Base-by-base conservation (phyloP, 2,329 filamentous ascomycete species). In the Geoglossum cookeanum region DNA sequence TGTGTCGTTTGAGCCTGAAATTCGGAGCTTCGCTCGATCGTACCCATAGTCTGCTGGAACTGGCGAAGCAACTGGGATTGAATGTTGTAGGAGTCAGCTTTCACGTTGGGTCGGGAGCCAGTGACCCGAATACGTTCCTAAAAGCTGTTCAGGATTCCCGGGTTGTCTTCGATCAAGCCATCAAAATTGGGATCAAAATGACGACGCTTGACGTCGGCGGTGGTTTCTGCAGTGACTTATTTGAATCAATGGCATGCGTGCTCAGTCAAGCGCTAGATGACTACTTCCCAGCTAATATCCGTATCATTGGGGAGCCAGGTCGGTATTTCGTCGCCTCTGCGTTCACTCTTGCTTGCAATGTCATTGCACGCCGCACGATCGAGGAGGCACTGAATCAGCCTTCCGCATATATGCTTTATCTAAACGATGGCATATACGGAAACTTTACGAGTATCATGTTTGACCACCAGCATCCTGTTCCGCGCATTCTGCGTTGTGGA, bases 361-460 rank as follows among this genome's bases (percentile, higher is more conserved):
- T 98, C 68, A 98, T 97, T 68, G 91, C 92, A 33, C 88, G 92
- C 60, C 91, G 92, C 66, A 89, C 88, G 45, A 84, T 97, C 58
- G 78, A 84, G 61, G 82, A 91, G 66, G 80, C 85, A 3, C 74
- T 74, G 44, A 75, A 78, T 9, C 76, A 76, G 55, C 76, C 78
- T 60, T 82, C 81, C 60, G 87, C 83, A 63, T 96, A 94, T 77
- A 98, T 97, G 92, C 74, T 96, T 52, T 98, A 98, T 70, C 75
- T 97, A 69, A 98, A 98, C 68, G 92, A 98, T 64, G 92, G 92
- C 32, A 84, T 97, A 57, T 98, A 98, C 67, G 92, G 92, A 66
- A 97, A 97, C 74, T 97, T 98, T 68, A 94, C 88, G 63, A 94
- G 89, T 80, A 97, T 97, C 77, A 95, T 97, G 76, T 98, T 96